These are phyloP conservation scores for Euryodendron excelsum DNA, from an alignment of 148 eudicot species.

Conservation along the genomic window DNA sequence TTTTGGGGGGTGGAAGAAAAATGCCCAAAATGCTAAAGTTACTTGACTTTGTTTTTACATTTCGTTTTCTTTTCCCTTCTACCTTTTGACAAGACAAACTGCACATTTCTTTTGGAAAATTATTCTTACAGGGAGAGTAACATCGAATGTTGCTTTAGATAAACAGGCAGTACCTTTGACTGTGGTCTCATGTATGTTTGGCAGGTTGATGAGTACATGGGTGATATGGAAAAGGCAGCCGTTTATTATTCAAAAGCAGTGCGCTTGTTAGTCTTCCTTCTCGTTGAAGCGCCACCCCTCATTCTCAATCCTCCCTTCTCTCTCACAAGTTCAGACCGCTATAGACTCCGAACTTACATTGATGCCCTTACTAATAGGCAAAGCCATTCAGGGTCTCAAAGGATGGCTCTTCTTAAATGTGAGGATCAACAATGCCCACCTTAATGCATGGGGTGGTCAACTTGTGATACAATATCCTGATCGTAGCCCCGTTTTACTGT, in stretches of 20 bases:
- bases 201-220: constrained; percentile 93
- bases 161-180: background rate
- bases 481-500: constrained; percentile 28
- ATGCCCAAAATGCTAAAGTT: no score
- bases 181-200: constrained; percentile 14
- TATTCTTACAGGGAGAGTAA: background rate
- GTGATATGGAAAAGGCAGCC: constrained; percentile 52
- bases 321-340: constrained; percentile 72
- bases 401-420: constrained; percentile 61
- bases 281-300: constrained; percentile 76
- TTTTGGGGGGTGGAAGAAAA: no score
- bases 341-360: constrained; percentile 68
- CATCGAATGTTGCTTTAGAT: background rate
- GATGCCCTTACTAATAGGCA: constrained; percentile 70
- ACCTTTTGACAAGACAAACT: background rate
- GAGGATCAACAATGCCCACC: constrained; percentile 44
- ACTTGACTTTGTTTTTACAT: no score
- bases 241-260: constrained; percentile 67
- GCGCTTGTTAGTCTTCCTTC: constrained; percentile 62
- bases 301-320: constrained; percentile 89
- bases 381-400: constrained; percentile 66
- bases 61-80: background rate
- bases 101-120: background rate
- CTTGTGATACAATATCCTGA: constrained; percentile 19
- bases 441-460: constrained; percentile 1